Percentiles rank a stretch among this genome's conserved stretches.
Conservation (phyloP, 1,139 yeast species). For the Suhomyces ambrosiae region DNA sequence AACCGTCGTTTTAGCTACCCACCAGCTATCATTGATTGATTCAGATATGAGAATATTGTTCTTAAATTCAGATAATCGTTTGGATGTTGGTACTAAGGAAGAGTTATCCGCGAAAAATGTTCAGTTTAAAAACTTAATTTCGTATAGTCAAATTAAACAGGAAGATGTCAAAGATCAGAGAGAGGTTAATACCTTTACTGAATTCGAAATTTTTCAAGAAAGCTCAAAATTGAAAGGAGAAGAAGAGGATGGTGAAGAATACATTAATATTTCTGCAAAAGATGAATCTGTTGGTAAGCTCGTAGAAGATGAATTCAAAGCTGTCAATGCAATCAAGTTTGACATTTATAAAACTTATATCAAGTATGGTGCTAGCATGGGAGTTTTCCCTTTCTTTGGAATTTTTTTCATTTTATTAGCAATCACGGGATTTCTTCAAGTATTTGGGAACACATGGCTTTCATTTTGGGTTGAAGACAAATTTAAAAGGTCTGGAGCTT, state of each 20-base stretch:
- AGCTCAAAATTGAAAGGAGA: slow-evolving; percentile 14
- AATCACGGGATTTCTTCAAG: slow-evolving; percentile 56
- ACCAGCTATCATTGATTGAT: slow-evolving; percentile 70
- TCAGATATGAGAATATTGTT: slow-evolving; percentile 72
- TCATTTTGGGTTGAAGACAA: slow-evolving; percentile 76
- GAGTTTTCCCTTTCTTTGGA: slow-evolving; percentile 19
- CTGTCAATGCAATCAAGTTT: slow-evolving; percentile 19
- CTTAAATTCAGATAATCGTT: slow-evolving; percentile 63
- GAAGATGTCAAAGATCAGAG: slow-evolving; percentile 19
- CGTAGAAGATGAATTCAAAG: slow-evolving; percentile 25
- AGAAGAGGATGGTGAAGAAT: slow-evolving; percentile 26
- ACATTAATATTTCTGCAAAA: slow-evolving; percentile 19
- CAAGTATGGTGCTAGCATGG: slow-evolving; percentile 2
- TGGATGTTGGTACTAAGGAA: slow-evolving; percentile 60
- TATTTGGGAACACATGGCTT: slow-evolving; percentile 80
- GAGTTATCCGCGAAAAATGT: slow-evolving; percentile 46
- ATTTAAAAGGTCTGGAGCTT: slow-evolving; percentile 49
- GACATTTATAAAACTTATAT: slow-evolving; percentile 17
- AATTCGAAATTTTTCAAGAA: slow-evolving; percentile 16
- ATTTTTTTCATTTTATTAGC: slow-evolving; percentile 22
- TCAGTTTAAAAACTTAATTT: slow-evolving; percentile 55
- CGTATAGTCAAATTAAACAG: slow-evolving; percentile 35
- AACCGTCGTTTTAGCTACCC: slow-evolving; percentile 83
- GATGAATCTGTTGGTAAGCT: slow-evolving; percentile 34
- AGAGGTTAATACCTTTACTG: too few species aligned